These are phyloP conservation scores for Orbilia javanica DNA, from an alignment of 2,329 filamentous ascomycete genomes.

Conservation along the genomic window DNA sequence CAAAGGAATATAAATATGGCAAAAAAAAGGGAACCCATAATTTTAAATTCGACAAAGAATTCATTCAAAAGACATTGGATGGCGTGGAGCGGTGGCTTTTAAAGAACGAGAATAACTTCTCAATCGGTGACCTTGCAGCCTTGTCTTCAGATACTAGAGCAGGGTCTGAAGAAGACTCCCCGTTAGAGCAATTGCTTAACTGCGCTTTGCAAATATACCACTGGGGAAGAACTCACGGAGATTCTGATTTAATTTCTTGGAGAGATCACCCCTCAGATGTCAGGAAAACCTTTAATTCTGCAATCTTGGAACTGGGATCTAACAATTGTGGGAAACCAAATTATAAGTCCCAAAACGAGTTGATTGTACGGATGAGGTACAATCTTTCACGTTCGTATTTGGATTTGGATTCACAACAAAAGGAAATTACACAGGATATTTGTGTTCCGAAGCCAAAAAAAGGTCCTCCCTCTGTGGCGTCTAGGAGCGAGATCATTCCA, in stretches of 20 bases:
- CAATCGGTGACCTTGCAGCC: neutral
- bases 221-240: slow-evolving; percentile 2
- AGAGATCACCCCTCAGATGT: neutral
- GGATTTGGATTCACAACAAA: neutral
- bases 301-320: neutral
- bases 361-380: neutral
- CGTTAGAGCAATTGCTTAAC: neutral
- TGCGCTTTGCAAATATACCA: neutral
- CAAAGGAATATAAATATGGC: neutral
- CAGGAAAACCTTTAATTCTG: neutral
- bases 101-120: neutral
- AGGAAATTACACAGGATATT: neutral
- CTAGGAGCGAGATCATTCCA: no score
- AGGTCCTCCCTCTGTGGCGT: no score
- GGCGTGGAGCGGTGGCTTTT: neutral
- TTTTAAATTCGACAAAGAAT: neutral
- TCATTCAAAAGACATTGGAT: neutral
- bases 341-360: neutral
- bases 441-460: no score
- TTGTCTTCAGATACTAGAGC: neutral
- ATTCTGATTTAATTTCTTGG: neutral
- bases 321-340: neutral
- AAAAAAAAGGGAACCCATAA: neutral
- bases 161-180: neutral
- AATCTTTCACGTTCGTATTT: neutral